Evolutionary conservation across 441 rosid species (phyloP), one percentile per base, ranked within the genome.

Genomic region (Biscutella laevigata): DNA sequence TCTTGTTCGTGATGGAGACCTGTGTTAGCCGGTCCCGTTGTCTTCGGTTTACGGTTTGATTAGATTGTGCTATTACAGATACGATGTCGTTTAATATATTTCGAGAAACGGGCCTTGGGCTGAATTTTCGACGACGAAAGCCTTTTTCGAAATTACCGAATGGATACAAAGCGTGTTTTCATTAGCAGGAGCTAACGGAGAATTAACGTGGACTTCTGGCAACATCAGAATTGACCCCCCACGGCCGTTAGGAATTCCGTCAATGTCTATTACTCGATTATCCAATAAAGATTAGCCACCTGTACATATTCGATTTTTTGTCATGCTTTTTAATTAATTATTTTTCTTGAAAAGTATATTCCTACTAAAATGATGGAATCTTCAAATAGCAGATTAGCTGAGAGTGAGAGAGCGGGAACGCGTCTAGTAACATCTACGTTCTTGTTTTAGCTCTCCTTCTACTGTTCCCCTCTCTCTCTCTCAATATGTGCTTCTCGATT

Each of bases 341-440:
- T 48, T 45, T 21, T 29, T 10, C 2, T 25, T 33, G 1, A 50
- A 17, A 26, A 16, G 38, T 8, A 1, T 48, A 7, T 51, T 25
- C 11, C 5, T 71, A 60, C 68, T 68, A 67, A 35, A 74, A n/a
- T n/a, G n/a, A 78, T 62, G 50, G 74, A 63, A 53, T 17, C 66
- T 66, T 66, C 70, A 66, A 66, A 66, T 66, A 66, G 70, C 61
- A 53, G 60, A 58, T 60, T 16, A 64, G 30, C 45, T n/a, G n/a
- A 73, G 29, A 64, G 69, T 56, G 68, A 71, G 60, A 61, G 69
- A 78, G 86, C 87, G 86, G 88, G 88, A 84, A 77, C 72, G 22
- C 66, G 41, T 48, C 53, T 72, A 32, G 33, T 59, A 39, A 51
- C 62, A 66, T 66, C 71, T 59, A 45, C 56, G 5, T 52, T 38